A percentile compares a stretch with the other conserved stretches of the same genome.
These are phyloP conservation scores for Neofusicoccum sp. DNA, from an alignment of 2,329 filamentous ascomycete genomes.

Conservation along the genomic window DNA sequence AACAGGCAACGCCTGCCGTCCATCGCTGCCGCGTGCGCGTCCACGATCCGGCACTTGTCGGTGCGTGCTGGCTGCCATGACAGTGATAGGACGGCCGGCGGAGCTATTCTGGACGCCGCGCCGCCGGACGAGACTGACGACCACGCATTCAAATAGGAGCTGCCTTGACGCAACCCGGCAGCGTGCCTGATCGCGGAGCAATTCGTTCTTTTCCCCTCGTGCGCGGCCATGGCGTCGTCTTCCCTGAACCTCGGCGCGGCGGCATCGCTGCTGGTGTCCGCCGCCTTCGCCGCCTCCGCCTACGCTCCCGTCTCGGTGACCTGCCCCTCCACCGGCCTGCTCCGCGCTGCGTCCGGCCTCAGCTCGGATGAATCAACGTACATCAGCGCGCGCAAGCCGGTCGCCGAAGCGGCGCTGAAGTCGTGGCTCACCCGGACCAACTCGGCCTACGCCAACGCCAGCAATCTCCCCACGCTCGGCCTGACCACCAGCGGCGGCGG, in stretches of 20 bases:
- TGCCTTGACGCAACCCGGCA: background rate
- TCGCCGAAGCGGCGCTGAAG: constrained; percentile 39
- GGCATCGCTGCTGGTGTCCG: background rate
- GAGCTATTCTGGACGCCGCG: background rate
- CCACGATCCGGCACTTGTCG: background rate
- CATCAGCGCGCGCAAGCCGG: constrained; percentile 36
- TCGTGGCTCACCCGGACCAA: constrained; percentile 37
- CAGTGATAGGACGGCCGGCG: background rate
- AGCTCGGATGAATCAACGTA: constrained; percentile 40
- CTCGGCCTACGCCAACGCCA: constrained; percentile 32
- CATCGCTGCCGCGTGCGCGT: constrained; percentile 6
- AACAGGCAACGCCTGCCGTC: background rate
- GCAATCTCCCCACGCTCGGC: constrained; percentile 41
- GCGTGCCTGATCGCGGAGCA: background rate
- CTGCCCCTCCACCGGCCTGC: constrained; percentile 41
- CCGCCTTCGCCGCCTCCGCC: constrained; percentile 18
- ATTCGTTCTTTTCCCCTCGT: background rate
- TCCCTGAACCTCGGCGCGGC: background rate
- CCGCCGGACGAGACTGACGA: background rate
- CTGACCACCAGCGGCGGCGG: constrained; percentile 40
- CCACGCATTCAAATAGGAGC: too few relatives aligned
- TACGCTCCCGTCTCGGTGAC: constrained; percentile 37
- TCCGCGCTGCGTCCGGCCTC: constrained; percentile 39
- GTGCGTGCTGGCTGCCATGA: background rate
- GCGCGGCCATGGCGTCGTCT: constrained; percentile 1